Evolutionary conservation across 1,139 yeast genomes (phyloP), one percentile per base, ranked within the genome.

Genomic region (Lodderomyces parapsilosis): DNA sequence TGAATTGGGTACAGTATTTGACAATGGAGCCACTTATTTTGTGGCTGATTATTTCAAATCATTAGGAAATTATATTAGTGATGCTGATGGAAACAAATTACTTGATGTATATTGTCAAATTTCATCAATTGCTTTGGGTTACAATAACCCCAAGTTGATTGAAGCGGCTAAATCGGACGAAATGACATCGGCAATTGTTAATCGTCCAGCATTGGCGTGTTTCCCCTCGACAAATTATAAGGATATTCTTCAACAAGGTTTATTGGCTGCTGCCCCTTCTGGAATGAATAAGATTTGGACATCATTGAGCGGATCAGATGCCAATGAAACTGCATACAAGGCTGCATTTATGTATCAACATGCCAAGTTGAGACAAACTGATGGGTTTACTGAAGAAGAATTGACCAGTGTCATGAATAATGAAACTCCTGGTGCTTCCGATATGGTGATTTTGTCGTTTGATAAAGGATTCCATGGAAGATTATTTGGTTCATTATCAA

Each of bases 301-400:
- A 22, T 85, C 86, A 11, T 71, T 82, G 40, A 76, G 85, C 36
- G 90, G 91, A 41, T 82, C 89, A 2, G 86, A 81, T 62, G 90
- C 91, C 44, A 84, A 83, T 57, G 91, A 84, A 63, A 74, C 84
- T 49, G 90, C 91, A 3, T 83, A 74, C 65, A 83, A 84, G 60
- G 90, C 90, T 17, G 90, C 90, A 5, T 83, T 83, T 57, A 82
- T 83, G 81, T 83, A 76, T 66, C 86, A 82, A 59, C 84, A 80
- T 49, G 70, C 78, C 38, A 73, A 76, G 51, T 70, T 68, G 52
- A 76, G 90, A 63, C 86, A 84, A 36, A 62, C 66, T 11, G 59
- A 66, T 36, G 80, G 72, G 33, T 83, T 82, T 56, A 63, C 83
- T 6, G 54, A 58, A 14, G 84, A 79, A 53, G 89, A 83, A 60